Base-by-base conservation (phyloP, 1,139 yeast species). In the Saccharomycopsis crataegensis region DNA sequence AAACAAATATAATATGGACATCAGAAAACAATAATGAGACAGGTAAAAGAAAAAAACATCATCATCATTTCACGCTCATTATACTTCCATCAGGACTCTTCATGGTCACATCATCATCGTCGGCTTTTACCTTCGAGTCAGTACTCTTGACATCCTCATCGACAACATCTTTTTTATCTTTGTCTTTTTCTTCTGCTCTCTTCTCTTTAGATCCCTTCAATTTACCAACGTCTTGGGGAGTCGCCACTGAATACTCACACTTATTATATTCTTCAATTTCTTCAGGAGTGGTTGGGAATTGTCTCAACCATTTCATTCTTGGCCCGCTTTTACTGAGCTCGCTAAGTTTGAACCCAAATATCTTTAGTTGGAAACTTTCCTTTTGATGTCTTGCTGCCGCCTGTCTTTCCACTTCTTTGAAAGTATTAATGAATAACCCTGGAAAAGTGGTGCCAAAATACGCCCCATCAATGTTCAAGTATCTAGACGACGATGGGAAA, bases 361-460 rank as follows among this genome's bases (percentile, higher is more conserved):
- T 77, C 64, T 83, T 86, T 64, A 90, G 76, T 43, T 87, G 86
- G 65, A 80, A 87, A 59, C 68, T 72, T 65, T 75, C 76, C 60
- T 79, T 78, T 14, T 36, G 16, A 65, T 78, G 79, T 64, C 76
- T 76, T 67, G 71, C 75, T 64, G 72, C 75, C 57, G 65, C 68
- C 63, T 72, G 75, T 57, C 70, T 69, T 59, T 83, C 86, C 54
- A 91, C 80, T 60, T 89, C 97, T 6, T 95, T 91, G 70, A 84
- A 90, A 77, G 89, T 86, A 66, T 89, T 87, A 55, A 93, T 80
- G 62, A 93, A 86, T 60, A 93, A 77, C 1, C 96, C 98, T 0
- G 96, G 95, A 70, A 93, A 93, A 36, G 96, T 84, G 1, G 98
- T 89, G 7, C 99, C 99, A 71, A 94, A 93, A 64, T 85, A 93